Base-by-base conservation (phyloP, 2,329 filamentous ascomycete species). In the Hypoxylon sp. region DNA sequence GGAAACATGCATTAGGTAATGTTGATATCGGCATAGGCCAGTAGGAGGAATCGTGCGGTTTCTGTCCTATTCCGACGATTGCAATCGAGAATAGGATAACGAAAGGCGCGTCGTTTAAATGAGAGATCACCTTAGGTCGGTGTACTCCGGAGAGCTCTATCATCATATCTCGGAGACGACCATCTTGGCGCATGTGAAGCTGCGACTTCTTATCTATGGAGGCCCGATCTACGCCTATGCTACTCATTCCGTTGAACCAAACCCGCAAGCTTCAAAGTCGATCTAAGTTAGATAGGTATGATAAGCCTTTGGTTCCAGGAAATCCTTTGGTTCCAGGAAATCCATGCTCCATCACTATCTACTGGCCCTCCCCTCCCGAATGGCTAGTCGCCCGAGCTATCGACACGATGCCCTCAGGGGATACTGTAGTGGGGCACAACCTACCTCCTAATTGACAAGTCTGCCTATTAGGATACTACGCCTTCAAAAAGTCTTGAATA, bases 1-100 rank as follows among this genome's bases (percentile, higher is more conserved):
- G 17, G n/a, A 5, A 27, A 60, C 27, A 29, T 51, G 62, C 62
- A 65, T 65, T n/a, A n/a, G 11, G 3, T 56, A 21, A 2, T 52
- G 31, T 21, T 44, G 13, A 13, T 15, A 27, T 3, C 6, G 42
- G 13, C n/a, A n/a, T 48, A 11, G 19, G 27, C 27, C 19, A 8
- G 46, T 17, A 42, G 5, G 15, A 13, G 19, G 10, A 47, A n/a
- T n/a, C n/a, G n/a, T n/a, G 21, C 27, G 44, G 6, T 3, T 6
- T 13, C 24, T 27, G 19, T 27, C 6, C 7, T 24, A 47, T 15
- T 19, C 2, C 10, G 19, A 47, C 27, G 19, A 27, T 47, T 42
- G 6, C 37, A 2, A 42, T n/a, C n/a, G 17, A 4, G 13, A n/a
- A 39, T 17, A 8, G 2, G 7, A 7, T 6, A 17, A 42, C 2